Percentiles rank a stretch among this genome's conserved stretches.
phyloP scores from a whole-genome alignment of 179 eudicot genomes.

The Beta macrorhiza region DNA sequence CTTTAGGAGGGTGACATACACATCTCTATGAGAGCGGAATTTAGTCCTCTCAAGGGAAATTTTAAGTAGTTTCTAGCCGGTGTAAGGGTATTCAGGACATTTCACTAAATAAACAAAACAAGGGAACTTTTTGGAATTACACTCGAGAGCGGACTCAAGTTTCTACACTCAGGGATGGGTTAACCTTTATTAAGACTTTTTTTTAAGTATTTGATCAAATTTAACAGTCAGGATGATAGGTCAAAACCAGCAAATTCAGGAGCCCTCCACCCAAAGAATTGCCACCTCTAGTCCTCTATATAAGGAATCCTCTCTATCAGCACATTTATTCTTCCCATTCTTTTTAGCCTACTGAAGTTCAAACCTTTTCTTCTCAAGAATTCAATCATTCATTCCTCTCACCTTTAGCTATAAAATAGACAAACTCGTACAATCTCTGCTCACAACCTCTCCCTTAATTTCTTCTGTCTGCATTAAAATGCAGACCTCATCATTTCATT shows the following conservation, averaged over 20 bases:
- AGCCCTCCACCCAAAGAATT: slow-evolving; percentile 16
- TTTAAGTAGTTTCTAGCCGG: too few species aligned
- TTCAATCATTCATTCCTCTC: slow-evolving; percentile 15
- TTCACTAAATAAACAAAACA: too few species aligned
- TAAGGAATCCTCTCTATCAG: slow-evolving; percentile 22
- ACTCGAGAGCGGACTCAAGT: neutral
- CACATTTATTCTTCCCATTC: slow-evolving; percentile 15
- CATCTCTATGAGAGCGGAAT: neutral
- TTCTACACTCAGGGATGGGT: neutral
- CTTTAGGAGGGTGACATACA: neutral
- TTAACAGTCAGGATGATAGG: neutral
- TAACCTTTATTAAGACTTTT: neutral
- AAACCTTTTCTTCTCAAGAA: slow-evolving; percentile 6
- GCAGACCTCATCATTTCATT: slow-evolving; percentile 32
- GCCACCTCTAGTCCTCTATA: slow-evolving; percentile 30
- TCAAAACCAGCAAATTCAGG: neutral
- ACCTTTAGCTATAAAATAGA: neutral
- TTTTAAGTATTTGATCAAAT: slow-evolving; percentile 8
- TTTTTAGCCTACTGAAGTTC: neutral
- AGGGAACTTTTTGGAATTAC: neutral
- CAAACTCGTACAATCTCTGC: slow-evolving; percentile 6
- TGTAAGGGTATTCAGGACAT: too few species aligned
- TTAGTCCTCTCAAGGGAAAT: too few species aligned
- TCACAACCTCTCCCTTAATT: slow-evolving; percentile 12
- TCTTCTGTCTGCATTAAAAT: slow-evolving; percentile 23